Base-by-base conservation (phyloP, 2,329 filamentous ascomycete genomes). In the Aphanoascus verrucosus region DNA sequence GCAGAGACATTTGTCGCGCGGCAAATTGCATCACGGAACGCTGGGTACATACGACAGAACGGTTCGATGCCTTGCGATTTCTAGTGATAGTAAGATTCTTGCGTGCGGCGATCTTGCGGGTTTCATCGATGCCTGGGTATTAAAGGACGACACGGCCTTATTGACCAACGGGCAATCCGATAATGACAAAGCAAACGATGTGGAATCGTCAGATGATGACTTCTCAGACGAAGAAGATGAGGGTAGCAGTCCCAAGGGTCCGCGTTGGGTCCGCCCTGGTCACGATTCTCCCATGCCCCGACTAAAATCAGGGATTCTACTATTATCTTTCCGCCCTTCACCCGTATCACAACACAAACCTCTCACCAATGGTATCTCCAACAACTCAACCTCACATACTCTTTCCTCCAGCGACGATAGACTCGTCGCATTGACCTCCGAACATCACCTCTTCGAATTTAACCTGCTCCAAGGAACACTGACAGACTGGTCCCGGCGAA, bases 401-500 rank as follows among this genome's bases (percentile, higher is more conserved):
- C 49, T 59, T 49, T 53, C 53, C 46, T 57, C 74, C 38, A 68
- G 67, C 15, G 76, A 80, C 57, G 74, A 79, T 50, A 72, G 73
- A 15, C 69, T 86, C 6, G 70, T 85, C 54, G 69, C 81, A n/a
- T 67, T 86, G 41, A 85, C 82, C 17, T 77, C 80, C 12, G 75
- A 78, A 49, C 80, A 84, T 55, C 75, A 89, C 55, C 72, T 97
- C 41, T 79, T 87, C 58, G 81, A 93, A 52, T 87, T 97, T 67
- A 81, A 94, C 61, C 80, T 88, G 37, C 74, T 84, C n/a, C 77
- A 80, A 46, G 90, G 90, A 43, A 80, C 80, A 15, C 73, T 97
- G 9, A 88, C 85, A 3, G 79, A 86, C 35, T 98, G 93, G 93
- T 88, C 88, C 7, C 80, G 87, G 59, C 79, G 86, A 37, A 95